Conservation (phyloP, 306 rosid species). For the Prinsepia uniflora region DNA sequence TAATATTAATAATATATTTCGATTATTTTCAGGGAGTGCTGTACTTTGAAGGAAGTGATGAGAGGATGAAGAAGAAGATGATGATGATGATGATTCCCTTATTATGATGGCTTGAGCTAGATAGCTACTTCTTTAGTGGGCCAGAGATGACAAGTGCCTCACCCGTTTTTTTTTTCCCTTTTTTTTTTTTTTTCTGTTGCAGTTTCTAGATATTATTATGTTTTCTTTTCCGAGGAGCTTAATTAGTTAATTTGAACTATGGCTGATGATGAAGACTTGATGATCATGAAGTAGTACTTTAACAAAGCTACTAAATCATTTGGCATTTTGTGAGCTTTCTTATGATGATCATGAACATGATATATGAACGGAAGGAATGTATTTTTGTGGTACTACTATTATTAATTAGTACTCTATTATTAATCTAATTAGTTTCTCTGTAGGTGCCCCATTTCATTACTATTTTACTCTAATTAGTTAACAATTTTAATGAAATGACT, state of each 20-base stretch:
- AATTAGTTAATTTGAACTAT: background rate
- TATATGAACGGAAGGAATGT: constrained; percentile 26
- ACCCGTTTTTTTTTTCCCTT: background rate
- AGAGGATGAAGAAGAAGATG: background rate
- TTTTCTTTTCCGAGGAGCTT: background rate
- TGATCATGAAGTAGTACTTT: background rate
- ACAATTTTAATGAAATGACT: no score
- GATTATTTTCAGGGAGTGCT: background rate
- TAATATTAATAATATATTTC: no score
- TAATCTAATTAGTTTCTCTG: constrained; percentile 27
- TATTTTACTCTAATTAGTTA: no score
- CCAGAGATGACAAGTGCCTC: constrained; percentile 2
- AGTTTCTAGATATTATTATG: background rate
- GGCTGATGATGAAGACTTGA: background rate
- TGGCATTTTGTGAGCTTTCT: constrained; percentile 21
- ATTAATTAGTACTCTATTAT: background rate
- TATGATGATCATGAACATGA: background rate
- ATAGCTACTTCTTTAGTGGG: background rate
- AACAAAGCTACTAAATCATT: constrained; percentile 13
- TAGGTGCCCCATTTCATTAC: no score
- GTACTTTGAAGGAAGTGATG: constrained; percentile 11
- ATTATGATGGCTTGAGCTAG: background rate
- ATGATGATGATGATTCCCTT: background rate
- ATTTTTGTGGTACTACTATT: constrained; percentile 17
- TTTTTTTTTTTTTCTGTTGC: constrained; percentile 1